Conservation (phyloP, 1,139 yeast genomes). For the Pichia sp. region DNA sequence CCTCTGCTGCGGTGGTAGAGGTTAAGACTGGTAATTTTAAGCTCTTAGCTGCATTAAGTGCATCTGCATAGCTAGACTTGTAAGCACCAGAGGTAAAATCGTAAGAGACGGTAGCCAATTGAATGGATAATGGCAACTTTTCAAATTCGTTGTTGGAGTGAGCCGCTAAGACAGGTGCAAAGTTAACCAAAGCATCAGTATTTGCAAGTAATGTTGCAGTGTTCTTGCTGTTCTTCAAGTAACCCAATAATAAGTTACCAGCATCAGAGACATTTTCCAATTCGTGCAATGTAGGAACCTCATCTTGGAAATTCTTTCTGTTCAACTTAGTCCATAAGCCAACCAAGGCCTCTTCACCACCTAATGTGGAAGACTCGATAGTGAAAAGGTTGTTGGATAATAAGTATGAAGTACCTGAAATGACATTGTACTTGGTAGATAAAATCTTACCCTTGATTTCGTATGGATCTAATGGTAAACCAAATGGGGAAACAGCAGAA, state of each 20-base stretch:
- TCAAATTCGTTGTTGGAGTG: constrained; percentile 30
- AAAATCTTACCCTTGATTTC: constrained; percentile 44
- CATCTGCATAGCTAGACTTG: constrained; percentile 54
- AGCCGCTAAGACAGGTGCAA: constrained; percentile 47
- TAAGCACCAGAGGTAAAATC: constrained; percentile 33
- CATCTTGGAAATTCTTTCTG: constrained; percentile 47
- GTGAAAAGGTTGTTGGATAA: constrained; percentile 61
- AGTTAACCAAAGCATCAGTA: constrained; percentile 58
- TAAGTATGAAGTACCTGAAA: constrained; percentile 61
- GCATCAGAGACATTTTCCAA: constrained; percentile 84
- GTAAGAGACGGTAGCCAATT: constrained; percentile 69
- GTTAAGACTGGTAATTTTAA: constrained; percentile 68
- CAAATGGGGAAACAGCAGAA: constrained; percentile 44
- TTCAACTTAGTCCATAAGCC: constrained; percentile 54
- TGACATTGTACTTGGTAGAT: constrained; percentile 56
- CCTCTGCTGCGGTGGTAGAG: constrained; percentile 56
- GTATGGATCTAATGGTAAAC: constrained; percentile 50
- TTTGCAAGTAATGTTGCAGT: constrained; percentile 49
- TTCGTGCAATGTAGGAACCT: constrained; percentile 49
- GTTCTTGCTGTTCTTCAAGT: constrained; percentile 35
- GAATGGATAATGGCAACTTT: constrained; percentile 58
- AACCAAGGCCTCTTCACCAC: constrained; percentile 47
- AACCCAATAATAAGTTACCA: constrained; percentile 72
- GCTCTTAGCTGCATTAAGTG: constrained; percentile 55
- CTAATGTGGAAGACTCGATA: constrained; percentile 44